Percentiles rank a stretch among this genome's conserved stretches.
phyloP scores from a whole-genome alignment of 768 basidiomycete genomes.

The Fibroporia radiculosa region DNA sequence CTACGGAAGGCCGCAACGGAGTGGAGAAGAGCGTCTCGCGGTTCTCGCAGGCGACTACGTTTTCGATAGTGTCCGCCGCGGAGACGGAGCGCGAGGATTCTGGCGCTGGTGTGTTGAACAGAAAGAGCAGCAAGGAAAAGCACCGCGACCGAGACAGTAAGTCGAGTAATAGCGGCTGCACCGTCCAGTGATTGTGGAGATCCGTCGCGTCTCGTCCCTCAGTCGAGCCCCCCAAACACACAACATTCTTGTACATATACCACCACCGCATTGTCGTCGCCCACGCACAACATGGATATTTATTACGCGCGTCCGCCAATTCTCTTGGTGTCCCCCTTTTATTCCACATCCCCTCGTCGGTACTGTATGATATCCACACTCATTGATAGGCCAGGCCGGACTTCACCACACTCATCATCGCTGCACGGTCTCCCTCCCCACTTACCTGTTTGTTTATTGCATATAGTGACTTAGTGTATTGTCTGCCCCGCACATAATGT shows the following conservation, averaged over 20 bases:
- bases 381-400: background rate
- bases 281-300: no score
- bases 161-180: conserved; percentile 36
- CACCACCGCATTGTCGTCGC: no score
- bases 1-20: conserved; percentile 17
- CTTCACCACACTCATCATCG: background rate
- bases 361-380: background rate
- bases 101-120: conserved; percentile 24
- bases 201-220: background rate
- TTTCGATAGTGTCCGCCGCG: conserved; percentile 26
- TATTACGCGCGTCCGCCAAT: no score
- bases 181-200: conserved; percentile 31
- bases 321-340: conserved; percentile 10
- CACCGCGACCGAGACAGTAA: conserved; percentile 28
- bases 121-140: conserved; percentile 26
- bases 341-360: background rate
- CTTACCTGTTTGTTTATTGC: conserved; percentile 3
- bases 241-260: background rate
- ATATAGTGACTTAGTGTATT: conserved; percentile 6
- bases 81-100: conserved; percentile 20
- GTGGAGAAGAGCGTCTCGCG: conserved; percentile 22
- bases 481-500: no score
- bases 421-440: background rate
- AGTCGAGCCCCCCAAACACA: background rate
- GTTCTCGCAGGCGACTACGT: conserved; percentile 28